Conservation (phyloP, 257 asterid species). For the Asclepias syriaca region DNA sequence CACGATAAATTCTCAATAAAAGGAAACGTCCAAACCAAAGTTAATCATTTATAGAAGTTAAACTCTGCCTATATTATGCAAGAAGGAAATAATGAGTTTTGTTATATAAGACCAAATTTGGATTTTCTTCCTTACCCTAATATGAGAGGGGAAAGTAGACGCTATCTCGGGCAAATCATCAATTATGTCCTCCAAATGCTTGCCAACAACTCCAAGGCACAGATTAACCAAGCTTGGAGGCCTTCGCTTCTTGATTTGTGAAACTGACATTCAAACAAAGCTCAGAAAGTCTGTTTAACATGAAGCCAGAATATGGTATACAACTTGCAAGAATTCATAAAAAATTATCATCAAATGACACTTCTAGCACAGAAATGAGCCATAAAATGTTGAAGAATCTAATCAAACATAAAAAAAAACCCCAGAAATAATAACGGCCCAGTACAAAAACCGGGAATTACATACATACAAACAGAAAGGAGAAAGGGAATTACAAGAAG, state of each 20-base stretch:
- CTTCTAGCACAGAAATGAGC: neutral
- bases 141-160: conserved; percentile 52
- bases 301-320: neutral
- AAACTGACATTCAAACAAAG: conserved; percentile 35
- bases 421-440: neutral
- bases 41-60: neutral
- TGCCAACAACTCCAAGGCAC: conserved; percentile 81
- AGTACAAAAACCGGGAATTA: neutral
- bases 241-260: conserved; percentile 33
- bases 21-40: neutral
- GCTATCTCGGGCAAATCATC: conserved; percentile 68
- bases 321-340: neutral
- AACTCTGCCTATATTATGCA: neutral
- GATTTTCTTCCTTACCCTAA: conserved; percentile 60
- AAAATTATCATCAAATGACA: neutral
- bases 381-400: neutral
- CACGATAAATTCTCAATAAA: neutral
- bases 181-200: conserved; percentile 73
- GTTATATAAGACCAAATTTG: neutral
- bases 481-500: conserved; percentile 27
- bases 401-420: neutral
- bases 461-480: neutral
- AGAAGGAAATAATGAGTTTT: neutral
- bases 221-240: conserved; percentile 74
- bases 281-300: conserved; percentile 14